Conservation (phyloP, 305 asterid genomes). For the Coffea humblotiana region DNA sequence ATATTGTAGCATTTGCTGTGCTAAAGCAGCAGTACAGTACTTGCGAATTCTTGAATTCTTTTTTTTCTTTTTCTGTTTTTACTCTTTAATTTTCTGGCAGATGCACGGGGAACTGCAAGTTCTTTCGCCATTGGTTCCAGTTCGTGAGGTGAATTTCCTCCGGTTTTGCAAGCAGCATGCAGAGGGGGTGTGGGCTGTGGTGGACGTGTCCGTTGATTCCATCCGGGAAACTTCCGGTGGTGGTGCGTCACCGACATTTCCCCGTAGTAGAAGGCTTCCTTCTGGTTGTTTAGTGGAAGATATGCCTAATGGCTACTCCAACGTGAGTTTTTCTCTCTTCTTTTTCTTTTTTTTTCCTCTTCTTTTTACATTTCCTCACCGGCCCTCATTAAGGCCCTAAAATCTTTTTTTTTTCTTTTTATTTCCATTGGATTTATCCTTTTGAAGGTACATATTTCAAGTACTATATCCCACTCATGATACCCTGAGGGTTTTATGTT, state of each 20-base stretch:
- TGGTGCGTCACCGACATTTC: constrained; percentile 32
- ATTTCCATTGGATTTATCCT: too few species aligned
- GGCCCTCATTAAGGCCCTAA: too few species aligned
- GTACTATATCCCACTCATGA: constrained; percentile 22
- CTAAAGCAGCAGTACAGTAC: not conserved
- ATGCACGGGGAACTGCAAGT: constrained; percentile 89
- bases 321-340: constrained; percentile 44
- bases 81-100: constrained; percentile 25
- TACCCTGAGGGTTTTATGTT: not conserved
- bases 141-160: constrained; percentile 76
- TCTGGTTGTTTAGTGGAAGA: constrained; percentile 96
- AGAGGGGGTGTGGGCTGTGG: constrained; percentile 95
- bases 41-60: not conserved
- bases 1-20: too few species aligned
- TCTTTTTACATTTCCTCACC: too few species aligned
- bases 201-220: constrained; percentile 74
- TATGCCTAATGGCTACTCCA: constrained; percentile 94
- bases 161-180: constrained; percentile 94
- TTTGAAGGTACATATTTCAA: not conserved
- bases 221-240: constrained; percentile 50
- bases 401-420: too few species aligned
- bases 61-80: not conserved
- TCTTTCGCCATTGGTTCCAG: constrained; percentile 83
- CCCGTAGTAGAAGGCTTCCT: constrained; percentile 75
- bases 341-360: not conserved